Conservation (phyloP, 371 early-diverging fungal genomes). For the Conidiobolus coronatus region DNA sequence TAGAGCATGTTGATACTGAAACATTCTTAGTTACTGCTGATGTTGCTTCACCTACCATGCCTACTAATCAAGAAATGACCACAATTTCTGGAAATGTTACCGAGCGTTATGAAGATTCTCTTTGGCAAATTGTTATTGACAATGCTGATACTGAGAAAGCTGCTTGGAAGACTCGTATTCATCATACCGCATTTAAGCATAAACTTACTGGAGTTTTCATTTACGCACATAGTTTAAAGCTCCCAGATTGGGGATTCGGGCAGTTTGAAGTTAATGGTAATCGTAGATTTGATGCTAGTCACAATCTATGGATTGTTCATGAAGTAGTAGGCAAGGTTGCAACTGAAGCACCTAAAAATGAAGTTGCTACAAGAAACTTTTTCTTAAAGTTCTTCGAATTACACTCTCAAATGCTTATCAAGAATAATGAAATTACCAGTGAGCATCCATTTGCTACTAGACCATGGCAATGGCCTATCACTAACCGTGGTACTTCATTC, state of each 20-base stretch:
- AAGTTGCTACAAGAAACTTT: neutral
- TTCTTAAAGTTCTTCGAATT: conserved; percentile 83
- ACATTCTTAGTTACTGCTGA: conserved; percentile 78
- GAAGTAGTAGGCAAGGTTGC: conserved; percentile 38
- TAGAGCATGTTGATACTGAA: conserved; percentile 26
- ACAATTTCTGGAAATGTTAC: conserved; percentile 25
- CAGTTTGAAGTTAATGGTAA: conserved; percentile 94
- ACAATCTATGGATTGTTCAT: conserved; percentile 55
- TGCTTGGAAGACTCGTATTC: conserved; percentile 28
- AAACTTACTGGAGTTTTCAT: conserved; percentile 57
- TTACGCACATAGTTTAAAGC: conserved; percentile 40
- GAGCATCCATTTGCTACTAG: conserved; percentile 80
- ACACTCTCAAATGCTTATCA: conserved; percentile 69
- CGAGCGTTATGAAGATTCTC: conserved; percentile 30
- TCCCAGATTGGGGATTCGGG: conserved; percentile 89
- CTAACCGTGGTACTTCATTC: conserved; percentile 76
- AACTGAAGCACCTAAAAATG: conserved; percentile 5
- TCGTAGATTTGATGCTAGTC: conserved; percentile 47
- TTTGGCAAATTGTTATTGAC: conserved; percentile 33
- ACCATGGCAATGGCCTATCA: conserved; percentile 76
- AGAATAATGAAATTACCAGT: conserved; percentile 72
- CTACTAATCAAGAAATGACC: conserved; percentile 92
- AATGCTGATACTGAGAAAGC: conserved; percentile 15
- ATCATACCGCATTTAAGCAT: conserved; percentile 40
- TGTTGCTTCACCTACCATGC: conserved; percentile 86